Conservation (phyloP, 1,284 basidiomycete species). For the Heterobasidion occidentale region DNA sequence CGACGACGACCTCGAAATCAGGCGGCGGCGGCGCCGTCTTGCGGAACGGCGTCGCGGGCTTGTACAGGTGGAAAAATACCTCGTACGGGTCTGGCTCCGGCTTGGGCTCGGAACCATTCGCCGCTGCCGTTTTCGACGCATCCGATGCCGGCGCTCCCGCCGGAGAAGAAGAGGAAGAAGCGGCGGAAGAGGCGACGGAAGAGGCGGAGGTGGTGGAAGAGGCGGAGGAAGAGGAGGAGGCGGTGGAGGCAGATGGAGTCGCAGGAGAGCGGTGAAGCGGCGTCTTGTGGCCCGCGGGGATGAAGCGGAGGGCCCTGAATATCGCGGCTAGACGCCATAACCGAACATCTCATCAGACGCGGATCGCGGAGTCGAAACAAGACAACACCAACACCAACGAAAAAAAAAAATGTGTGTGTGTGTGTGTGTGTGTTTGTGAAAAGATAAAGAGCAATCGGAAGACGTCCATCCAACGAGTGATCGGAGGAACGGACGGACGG, state of each 20-base stretch:
- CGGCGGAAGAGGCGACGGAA: conserved; percentile 2
- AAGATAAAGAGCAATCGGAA: no score
- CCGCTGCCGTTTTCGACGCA: no score
- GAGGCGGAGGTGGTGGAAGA: neutral
- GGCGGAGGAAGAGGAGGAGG: conserved; percentile 1
- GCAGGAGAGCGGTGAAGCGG: conserved; percentile 19
- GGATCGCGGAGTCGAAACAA: no score
- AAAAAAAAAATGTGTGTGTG: no score
- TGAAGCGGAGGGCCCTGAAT: conserved; percentile 69
- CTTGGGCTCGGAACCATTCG: no score
- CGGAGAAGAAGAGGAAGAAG: neutral
- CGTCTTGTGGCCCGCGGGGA: conserved; percentile 55
- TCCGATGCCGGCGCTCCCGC: no score
- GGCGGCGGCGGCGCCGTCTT: conserved; percentile 75
- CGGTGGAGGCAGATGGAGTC: conserved; percentile 6
- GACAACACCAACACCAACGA: no score
- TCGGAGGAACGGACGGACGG: no score
- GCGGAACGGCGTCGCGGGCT: conserved; percentile 80
- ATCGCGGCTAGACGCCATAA: conserved; percentile 41
- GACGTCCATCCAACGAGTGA: no score
- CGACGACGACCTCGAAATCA: conserved; percentile 82
- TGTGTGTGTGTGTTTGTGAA: no score
- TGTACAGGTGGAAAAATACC: conserved; percentile 90
- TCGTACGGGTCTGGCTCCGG: conserved; percentile 45
- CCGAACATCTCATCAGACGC: no score